These are phyloP conservation scores for Bipolaris bicolor DNA, from an alignment of 2,329 filamentous ascomycete species.

Conservation along the genomic window DNA sequence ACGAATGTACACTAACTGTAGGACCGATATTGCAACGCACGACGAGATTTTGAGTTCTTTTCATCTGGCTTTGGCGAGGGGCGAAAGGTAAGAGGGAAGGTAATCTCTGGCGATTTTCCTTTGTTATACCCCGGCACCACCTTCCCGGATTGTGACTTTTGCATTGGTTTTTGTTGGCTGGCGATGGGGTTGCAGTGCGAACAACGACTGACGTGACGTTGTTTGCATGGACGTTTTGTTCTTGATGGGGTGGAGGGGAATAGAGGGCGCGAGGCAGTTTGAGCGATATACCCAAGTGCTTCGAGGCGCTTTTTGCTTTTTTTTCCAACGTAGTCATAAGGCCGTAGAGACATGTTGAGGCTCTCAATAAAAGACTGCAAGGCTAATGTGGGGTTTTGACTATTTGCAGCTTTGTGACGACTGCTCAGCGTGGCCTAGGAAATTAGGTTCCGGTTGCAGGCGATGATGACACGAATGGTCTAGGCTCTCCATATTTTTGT, in stretches of 20 bases:
- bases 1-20: slow-evolving; percentile 16
- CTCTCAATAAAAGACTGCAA: background rate
- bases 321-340: background rate
- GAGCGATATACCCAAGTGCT: slow-evolving; percentile 15
- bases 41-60: background rate
- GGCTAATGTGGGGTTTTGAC: background rate
- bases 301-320: slow-evolving; percentile 1
- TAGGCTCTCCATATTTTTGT: background rate
- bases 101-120: slow-evolving; percentile 9
- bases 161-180: slow-evolving; percentile 5
- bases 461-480: background rate
- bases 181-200: background rate
- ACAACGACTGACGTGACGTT: background rate
- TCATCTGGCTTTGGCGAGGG: background rate
- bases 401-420: background rate
- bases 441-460: background rate
- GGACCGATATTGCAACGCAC: slow-evolving; percentile 1
- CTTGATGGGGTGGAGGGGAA: background rate
- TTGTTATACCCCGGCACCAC: slow-evolving; percentile 1
- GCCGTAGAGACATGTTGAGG: background rate
- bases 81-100: slow-evolving; percentile 15
- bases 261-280: slow-evolving; percentile 1
- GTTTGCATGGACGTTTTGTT: slow-evolving; percentile 2
- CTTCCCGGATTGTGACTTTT: background rate
- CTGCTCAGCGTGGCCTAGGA: background rate